phyloP scores from a whole-genome alignment of 1,139 yeast species.

The Maudiozyma humilis region DNA sequence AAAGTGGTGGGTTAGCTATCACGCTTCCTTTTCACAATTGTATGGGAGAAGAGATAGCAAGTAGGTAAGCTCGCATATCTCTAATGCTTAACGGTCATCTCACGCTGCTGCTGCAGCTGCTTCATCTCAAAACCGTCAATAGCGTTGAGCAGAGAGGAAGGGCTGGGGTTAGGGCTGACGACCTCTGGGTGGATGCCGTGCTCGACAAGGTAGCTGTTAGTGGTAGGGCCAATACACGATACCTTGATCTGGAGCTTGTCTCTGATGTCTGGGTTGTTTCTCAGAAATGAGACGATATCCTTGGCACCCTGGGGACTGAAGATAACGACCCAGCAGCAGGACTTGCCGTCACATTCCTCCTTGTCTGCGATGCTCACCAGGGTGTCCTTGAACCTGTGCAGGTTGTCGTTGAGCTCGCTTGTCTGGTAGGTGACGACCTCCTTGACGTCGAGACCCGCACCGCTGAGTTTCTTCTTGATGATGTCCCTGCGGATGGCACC shows the following conservation, averaged over 20 bases:
- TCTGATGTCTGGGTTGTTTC: constrained; percentile 10
- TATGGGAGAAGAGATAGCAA: too few relatives aligned
- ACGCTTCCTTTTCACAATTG: too few relatives aligned
- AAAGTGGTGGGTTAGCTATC: neutral
- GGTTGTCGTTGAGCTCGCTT: constrained; percentile 40
- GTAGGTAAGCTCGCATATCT: too few relatives aligned
- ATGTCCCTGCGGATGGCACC: constrained; percentile 81
- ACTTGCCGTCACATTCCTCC: constrained; percentile 13
- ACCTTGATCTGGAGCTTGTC: constrained; percentile 29
- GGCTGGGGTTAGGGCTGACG: constrained; percentile 68
- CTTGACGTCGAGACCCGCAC: constrained; percentile 40
- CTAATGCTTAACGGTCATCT: neutral
- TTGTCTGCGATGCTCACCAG: constrained; percentile 7
- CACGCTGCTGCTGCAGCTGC: neutral
- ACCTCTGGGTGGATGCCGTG: constrained; percentile 51
- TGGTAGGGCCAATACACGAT: constrained; percentile 92
- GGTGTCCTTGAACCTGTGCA: constrained; percentile 33
- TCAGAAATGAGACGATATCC: constrained; percentile 44
- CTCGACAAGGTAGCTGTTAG: constrained; percentile 51
- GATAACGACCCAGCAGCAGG: constrained; percentile 57
- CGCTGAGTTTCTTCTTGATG: constrained; percentile 53
- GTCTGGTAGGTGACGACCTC: constrained; percentile 72
- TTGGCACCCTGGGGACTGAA: constrained; percentile 89
- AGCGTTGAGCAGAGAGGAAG: constrained; percentile 44
- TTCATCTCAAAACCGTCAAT: constrained; percentile 16